Evolutionary conservation across 2,329 filamentous ascomycete genomes (phyloP).

Genomic region (Beauveria brongniartii): DNA sequence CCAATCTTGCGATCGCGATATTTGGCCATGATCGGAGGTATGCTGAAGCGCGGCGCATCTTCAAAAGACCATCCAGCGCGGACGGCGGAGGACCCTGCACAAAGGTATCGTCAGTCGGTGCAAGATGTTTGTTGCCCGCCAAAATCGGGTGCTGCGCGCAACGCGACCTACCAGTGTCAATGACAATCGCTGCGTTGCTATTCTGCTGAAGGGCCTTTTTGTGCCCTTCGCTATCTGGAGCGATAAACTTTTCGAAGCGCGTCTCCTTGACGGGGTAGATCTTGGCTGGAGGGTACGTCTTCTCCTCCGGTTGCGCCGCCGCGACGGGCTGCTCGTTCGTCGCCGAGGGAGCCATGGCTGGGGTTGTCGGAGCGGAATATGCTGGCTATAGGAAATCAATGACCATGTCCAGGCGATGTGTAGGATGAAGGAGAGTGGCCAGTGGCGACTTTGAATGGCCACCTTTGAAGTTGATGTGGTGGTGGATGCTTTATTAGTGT

Average conservation of each 20-base stretch:
- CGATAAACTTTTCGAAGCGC: slow-evolving; percentile 48
- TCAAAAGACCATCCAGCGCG: slow-evolving; percentile 97
- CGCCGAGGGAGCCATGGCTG: slow-evolving; percentile 45
- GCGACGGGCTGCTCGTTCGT: slow-evolving; percentile 34
- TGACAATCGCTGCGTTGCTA: slow-evolving; percentile 72
- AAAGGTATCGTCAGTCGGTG: background rate
- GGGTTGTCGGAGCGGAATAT: background rate
- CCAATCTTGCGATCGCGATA: slow-evolving; percentile 91
- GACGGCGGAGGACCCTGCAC: slow-evolving; percentile 71
- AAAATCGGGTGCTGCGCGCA: background rate
- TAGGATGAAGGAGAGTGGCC: slow-evolving; percentile 11
- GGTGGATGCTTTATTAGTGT: slow-evolving; percentile 14
- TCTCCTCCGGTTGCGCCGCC: slow-evolving; percentile 23
- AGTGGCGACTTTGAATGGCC: slow-evolving; percentile 6
- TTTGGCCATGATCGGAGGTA: slow-evolving; percentile 87
- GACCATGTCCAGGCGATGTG: slow-evolving; percentile 8
- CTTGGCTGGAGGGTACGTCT: slow-evolving; percentile 43
- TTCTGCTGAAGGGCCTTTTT: slow-evolving; percentile 53
- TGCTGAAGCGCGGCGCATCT: slow-evolving; percentile 63
- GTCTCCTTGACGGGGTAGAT: slow-evolving; percentile 56
- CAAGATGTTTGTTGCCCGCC: background rate
- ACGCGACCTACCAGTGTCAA: slow-evolving; percentile 76
- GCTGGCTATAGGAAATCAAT: background rate
- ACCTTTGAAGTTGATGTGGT: slow-evolving; percentile 20
- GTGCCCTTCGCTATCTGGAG: slow-evolving; percentile 58